These are phyloP conservation scores for Opeltia flavorubescens DNA, from an alignment of 495 filamentous ascomycete genomes.

Conservation along the genomic window DNA sequence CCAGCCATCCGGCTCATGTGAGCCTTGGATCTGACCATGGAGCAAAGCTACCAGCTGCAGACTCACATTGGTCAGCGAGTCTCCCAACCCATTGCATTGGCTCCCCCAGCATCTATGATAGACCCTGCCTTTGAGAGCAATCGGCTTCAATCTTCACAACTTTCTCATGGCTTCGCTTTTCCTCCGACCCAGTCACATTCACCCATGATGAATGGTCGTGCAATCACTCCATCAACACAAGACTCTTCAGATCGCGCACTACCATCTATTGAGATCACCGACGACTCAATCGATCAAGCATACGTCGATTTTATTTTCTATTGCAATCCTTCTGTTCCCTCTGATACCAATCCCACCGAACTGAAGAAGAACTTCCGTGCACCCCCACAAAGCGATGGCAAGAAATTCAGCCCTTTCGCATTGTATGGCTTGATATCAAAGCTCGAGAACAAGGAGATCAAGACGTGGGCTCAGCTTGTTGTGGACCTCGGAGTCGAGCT, in stretches of 20 bases:
- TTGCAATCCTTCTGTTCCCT: conserved; percentile 68
- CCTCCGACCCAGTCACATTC: background rate
- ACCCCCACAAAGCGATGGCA: conserved; percentile 85
- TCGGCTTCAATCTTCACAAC: conserved; percentile 6
- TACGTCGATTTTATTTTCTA: conserved; percentile 84
- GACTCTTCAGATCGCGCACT: conserved; percentile 28
- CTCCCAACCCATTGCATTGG: conserved; percentile 12
- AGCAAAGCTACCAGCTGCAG: conserved; percentile 12
- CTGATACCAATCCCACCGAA: conserved; percentile 55
- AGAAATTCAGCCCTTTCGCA: conserved; percentile 73
- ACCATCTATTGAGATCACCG: conserved; percentile 56
- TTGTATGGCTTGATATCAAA: conserved; percentile 72
- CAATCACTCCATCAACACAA: background rate
- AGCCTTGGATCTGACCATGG: conserved; percentile 4
- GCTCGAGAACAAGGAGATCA: conserved; percentile 76
- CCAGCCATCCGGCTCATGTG: background rate
- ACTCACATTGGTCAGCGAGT: conserved; percentile 8
- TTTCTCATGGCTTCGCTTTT: conserved; percentile 2
- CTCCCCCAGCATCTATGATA: conserved; percentile 16
- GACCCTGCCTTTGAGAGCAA: conserved; percentile 13
- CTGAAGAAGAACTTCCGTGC: conserved; percentile 68
- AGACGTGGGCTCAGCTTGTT: conserved; percentile 90
- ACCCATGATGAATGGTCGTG: conserved; percentile 1
- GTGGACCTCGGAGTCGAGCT: conserved; percentile 82
- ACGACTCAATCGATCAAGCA: conserved; percentile 68